A percentile compares a stretch with the other conserved stretches of the same genome.
Evolutionary conservation across 345 rosid genomes (phyloP).

Genomic region (Geranium brycei): DNA sequence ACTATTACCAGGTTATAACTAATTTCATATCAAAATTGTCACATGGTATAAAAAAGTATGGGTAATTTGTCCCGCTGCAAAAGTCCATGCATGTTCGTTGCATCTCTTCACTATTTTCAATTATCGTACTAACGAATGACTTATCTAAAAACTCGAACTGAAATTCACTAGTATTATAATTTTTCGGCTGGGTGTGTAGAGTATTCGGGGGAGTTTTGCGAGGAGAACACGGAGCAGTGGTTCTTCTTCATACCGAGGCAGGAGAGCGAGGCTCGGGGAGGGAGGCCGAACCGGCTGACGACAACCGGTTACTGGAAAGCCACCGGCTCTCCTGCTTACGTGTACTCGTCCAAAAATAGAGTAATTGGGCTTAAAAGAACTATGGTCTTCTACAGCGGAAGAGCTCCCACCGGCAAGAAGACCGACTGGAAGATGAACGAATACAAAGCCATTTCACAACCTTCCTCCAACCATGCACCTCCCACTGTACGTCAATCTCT

Average conservation of each 20-base stretch:
- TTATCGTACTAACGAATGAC: no score
- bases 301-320: conserved; percentile 36
- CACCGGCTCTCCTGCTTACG: conserved; percentile 26
- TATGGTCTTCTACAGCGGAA: conserved; percentile 37
- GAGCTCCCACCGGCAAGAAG: conserved; percentile 32
- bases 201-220: conserved; percentile 18
- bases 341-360: conserved; percentile 20
- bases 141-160: no score
- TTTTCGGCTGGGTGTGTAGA: conserved; percentile 6
- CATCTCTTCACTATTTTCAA: no score
- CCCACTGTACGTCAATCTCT: no score
- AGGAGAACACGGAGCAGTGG: conserved; percentile 33
- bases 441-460: conserved; percentile 16
- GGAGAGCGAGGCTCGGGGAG: conserved; percentile 30
- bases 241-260: conserved; percentile 36
- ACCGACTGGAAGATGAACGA: conserved; percentile 47
- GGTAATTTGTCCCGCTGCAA: no score
- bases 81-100: no score
- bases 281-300: conserved; percentile 31
- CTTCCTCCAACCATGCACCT: neutral
- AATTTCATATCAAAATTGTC: no score
- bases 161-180: no score
- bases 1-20: no score
- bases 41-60: no score
- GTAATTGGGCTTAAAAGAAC: conserved; percentile 28